Base-by-base conservation (phyloP, 768 basidiomycete genomes). In the Tulasnella sp. region DNA sequence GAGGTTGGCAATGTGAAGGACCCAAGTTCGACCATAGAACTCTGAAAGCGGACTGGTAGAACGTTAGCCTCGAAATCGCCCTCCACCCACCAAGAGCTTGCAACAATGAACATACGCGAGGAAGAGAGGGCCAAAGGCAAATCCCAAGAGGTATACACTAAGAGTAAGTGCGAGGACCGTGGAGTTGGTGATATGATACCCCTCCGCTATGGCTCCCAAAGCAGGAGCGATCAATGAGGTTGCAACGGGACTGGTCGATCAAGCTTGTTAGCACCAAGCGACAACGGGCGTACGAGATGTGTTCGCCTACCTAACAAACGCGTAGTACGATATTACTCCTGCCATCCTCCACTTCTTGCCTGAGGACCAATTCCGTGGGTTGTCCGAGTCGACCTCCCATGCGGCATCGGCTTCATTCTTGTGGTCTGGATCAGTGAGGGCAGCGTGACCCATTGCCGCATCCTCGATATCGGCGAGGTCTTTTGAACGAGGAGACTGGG, bases 11-110 rank as follows among this genome's bases (percentile, higher is more conserved):
- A 93, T 88, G 83, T 94, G 92, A 58, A 94, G 86, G 40, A 94
- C 88, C 91, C 92, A 73, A 31, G 86, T 88, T 37, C 93, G 90
- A 0, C 93, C 93, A 83, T 91, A 93, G 85, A 93, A 92, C 85
- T 94, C 93, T 0, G 93, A 94, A 31, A 92, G 82, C 1, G 93
- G 93, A 0, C 79, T 78, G 46, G 60, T 41, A 46, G 40, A 73
- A 22, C 72, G 80, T 34, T 54, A 31, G 74, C 20, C 31, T 54
- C 79, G 8, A 42, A 5, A n/a, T 11, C 20, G 6, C 69, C 48
- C n/a, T 42, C 9, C 9, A 42, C 16, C 34, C 24, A 9, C 37
- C 31, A 28, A 72, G 58, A 2, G 9, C 24, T 22, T 14, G 34
- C 31, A 22, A 4, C 3, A 6, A 54, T n/a, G 37, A 14, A 82